Percentiles rank a stretch among this genome's conserved stretches.
Conservation (phyloP, 1,284 basidiomycete species). For the Microbotryomycetes sp. region DNA sequence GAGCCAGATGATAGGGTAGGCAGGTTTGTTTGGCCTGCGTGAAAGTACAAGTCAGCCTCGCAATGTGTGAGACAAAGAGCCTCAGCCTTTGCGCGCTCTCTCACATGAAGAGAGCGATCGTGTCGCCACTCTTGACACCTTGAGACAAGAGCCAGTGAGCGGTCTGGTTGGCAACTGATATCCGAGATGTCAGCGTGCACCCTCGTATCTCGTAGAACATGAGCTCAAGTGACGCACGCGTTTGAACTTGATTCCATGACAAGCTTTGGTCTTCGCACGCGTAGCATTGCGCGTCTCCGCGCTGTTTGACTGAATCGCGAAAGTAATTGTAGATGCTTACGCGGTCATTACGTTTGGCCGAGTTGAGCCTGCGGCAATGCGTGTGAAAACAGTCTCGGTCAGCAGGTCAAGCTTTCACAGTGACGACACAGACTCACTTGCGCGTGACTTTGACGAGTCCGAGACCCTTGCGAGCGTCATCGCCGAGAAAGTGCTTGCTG, state of each 20-base stretch:
- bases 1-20: constrained; percentile 25
- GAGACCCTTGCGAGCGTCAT: constrained; percentile 8
- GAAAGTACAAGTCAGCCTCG: too few relatives aligned
- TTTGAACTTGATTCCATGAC: constrained; percentile 19
- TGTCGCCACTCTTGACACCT: constrained; percentile 16
- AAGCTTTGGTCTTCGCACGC: constrained; percentile 18
- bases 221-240: constrained; percentile 4
- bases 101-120: constrained; percentile 18
- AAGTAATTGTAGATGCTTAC: constrained; percentile 30
- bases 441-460: constrained; percentile 1
- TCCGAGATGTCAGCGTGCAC: background rate
- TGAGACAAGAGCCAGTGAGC: constrained; percentile 23
- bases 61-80: background rate
- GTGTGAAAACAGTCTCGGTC: background rate
- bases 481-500: constrained; percentile 9
- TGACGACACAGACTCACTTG: background rate
- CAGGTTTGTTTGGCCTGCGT: constrained; percentile 29
- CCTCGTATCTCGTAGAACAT: too few relatives aligned
- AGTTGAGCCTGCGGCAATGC: constrained; percentile 4
- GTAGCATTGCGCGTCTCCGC: constrained; percentile 14
- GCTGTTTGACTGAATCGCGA: background rate
- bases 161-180: constrained; percentile 15
- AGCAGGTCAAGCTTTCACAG: background rate
- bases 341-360: constrained; percentile 6
- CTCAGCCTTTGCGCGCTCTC: too few relatives aligned